phyloP scores from a whole-genome alignment of 768 basidiomycete genomes.

The Rhizopogon sp. region DNA sequence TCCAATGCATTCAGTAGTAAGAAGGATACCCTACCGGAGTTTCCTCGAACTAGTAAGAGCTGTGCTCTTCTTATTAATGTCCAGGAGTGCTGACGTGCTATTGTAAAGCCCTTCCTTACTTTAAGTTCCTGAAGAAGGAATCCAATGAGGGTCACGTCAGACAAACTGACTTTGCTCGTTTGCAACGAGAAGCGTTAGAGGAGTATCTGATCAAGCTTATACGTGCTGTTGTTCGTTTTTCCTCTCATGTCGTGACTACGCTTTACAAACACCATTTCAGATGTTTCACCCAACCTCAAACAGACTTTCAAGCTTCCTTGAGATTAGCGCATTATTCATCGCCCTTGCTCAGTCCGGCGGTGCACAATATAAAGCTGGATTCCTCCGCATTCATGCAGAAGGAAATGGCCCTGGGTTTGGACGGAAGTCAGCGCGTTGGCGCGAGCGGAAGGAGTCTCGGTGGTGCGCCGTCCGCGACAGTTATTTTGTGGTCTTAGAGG shows the following conservation, averaged over 20 bases:
- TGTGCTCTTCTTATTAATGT: background rate
- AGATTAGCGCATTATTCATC: slow-evolving; percentile 86
- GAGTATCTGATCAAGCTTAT: slow-evolving; percentile 86
- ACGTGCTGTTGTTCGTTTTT: slow-evolving; percentile 70
- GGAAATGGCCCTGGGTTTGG: slow-evolving; percentile 55
- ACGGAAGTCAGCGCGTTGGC: slow-evolving; percentile 58
- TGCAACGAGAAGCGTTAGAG: slow-evolving; percentile 81
- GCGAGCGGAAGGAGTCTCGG: slow-evolving; percentile 56
- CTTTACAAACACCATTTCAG: slow-evolving; percentile 32
- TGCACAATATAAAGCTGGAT: slow-evolving; percentile 88
- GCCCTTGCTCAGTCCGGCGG: slow-evolving; percentile 77
- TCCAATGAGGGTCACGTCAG: slow-evolving; percentile 46
- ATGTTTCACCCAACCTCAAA: slow-evolving; percentile 96
- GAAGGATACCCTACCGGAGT: slow-evolving; percentile 81
- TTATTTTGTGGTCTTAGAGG: slow-evolving; percentile 81
- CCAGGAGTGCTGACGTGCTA: background rate
- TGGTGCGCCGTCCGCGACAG: slow-evolving; percentile 95
- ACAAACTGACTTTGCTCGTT: slow-evolving; percentile 71
- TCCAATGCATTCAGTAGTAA: slow-evolving; percentile 76
- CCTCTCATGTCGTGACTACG: slow-evolving; percentile 1
- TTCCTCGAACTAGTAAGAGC: slow-evolving; percentile 72
- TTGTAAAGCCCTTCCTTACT: slow-evolving; percentile 73
- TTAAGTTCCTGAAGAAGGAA: slow-evolving; percentile 77
- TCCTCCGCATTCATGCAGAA: slow-evolving; percentile 53
- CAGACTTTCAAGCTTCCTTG: slow-evolving; percentile 84